Base-by-base conservation (phyloP, 768 basidiomycete species). In the Lactarius trivialis region DNA sequence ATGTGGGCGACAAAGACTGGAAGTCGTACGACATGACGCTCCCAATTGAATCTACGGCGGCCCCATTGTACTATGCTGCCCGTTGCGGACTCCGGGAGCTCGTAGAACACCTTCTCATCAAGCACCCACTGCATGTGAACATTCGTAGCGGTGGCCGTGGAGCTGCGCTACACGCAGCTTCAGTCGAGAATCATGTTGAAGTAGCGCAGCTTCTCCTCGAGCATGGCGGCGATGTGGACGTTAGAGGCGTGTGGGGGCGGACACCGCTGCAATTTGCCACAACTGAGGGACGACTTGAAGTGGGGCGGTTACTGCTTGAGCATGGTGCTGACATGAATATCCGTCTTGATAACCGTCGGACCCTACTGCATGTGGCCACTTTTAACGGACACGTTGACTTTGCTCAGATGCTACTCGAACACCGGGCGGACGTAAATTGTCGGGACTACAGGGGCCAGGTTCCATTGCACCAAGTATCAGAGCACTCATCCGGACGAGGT, bases 301-400 rank as follows among this genome's bases (percentile, higher is more conserved):
- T 45, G 5, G 21, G 21, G 21, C 21, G 21, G 21, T 14, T 45
- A 21, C 12, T 45, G 14, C 45, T 45, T 6, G 21, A 24, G 4
- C 45, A 24, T 24, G 45, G 45, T 45, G 45, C 45, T 14, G 45
- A 43, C 41, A 4, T 43, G n/a, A n/a, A 43, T 11, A 11, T 4
- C n/a, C n/a, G n/a, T 21, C 2, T 0, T 2, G n/a, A 5, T 0
- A 1, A n/a, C n/a, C n/a, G n/a, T 43, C 8, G 41, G n/a, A 24
- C 43, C 21, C 21, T 21, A 45, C 43, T 24, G 5, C 21, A 45
- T 9, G n/a, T 21, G 3, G n/a, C n/a, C n/a, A n/a, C n/a, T n/a
- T 5, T 3, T 8, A 21, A 45, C 43, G 43, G 21, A 45, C 5
- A 11, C n/a, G n/a, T 1, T 45, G 43, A 45, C 21, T 4, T 45